Evolutionary conservation across 1,284 basidiomycete species (phyloP), one percentile per base, ranked within the genome.

Genomic region (Apiotrichum mycotoxinovorans): DNA sequence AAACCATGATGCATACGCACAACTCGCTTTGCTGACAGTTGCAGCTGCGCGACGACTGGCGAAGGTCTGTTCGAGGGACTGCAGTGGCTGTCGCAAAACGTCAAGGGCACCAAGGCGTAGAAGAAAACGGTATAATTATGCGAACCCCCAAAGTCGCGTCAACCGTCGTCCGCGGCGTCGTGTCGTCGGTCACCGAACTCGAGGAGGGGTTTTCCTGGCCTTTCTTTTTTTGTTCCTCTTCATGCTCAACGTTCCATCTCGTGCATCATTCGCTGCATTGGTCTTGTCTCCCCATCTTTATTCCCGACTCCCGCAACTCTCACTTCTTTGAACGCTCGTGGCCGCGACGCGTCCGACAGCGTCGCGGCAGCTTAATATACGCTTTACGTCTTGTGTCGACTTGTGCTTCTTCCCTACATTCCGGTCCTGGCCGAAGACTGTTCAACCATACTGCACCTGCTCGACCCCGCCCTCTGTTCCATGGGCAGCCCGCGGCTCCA

Each of bases 21-120:
- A 15, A 46, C 23, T 25, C 17, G 15, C 44, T 22, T 20, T 1
- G 33, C 61, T 56, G n/a, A 59, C 51, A 2, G 14, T 4, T 27
- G 4, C 62, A 94, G 91, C 79, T 94, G 91, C 72, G 91, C 91
- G n/a, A 93, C 91, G 20, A 93, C 91, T 20, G 93, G 93, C 38
- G 93, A 96, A 76, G 93, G 93, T 59, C 82, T 97, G 25, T 94
- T 95, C 66, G 93, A 97, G 77, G 93, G 92, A 34, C 83, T 97
- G 48, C 90, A 94, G 78, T 97, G 93, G 93, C 80, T 97, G 68
- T 93, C 90, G 54, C 90, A 93, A 79, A 95, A 95, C 76, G 91
- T 95, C 73, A 93, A 94, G 83, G 72, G 72, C n/a, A 69, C 70
- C 15, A 75, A 73, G 60, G 61, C 64, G 53, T 70, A 62, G 50